Conservation (phyloP, 768 basidiomycete species). For the Tremella yokohamensis region DNA sequence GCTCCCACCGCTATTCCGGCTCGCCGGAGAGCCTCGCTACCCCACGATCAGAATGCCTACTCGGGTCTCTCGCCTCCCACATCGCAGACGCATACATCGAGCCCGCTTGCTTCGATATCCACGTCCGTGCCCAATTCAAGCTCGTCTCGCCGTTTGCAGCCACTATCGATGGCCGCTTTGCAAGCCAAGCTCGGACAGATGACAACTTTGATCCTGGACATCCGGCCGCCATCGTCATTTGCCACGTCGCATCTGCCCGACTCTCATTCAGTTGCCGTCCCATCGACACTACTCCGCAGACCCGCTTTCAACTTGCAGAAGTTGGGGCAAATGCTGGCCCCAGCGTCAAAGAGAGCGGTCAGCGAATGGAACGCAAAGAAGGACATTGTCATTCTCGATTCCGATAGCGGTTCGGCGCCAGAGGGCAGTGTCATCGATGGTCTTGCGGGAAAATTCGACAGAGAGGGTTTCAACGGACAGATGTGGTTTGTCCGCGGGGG, state of each 20-base stretch:
- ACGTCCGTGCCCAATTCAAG: slow-evolving; percentile 14
- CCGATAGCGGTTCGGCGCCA: slow-evolving; percentile 63
- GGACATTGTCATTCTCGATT: slow-evolving; percentile 79
- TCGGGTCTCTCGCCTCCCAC: not conserved
- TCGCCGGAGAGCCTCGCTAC: slow-evolving; percentile 26
- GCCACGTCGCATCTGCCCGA: slow-evolving; percentile 62
- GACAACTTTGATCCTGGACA: slow-evolving; percentile 70
- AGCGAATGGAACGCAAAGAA: slow-evolving; percentile 24
- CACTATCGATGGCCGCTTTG: slow-evolving; percentile 15
- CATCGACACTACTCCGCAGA: slow-evolving; percentile 88
- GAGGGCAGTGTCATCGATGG: slow-evolving; percentile 55
- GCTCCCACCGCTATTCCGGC: slow-evolving; percentile 24
- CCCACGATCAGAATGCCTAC: slow-evolving; percentile 9
- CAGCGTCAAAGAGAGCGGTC: slow-evolving; percentile 44
- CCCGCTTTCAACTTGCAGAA: slow-evolving; percentile 77
- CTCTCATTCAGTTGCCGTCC: slow-evolving; percentile 82
- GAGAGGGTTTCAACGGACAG: slow-evolving; percentile 58
- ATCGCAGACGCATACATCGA: slow-evolving; percentile 14
- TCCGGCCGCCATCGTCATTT: slow-evolving; percentile 76
- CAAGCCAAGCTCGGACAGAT: slow-evolving; percentile 14
- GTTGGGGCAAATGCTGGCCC: slow-evolving; percentile 75
- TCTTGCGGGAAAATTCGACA: slow-evolving; percentile 52
- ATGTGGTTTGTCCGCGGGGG: slow-evolving; percentile 80
- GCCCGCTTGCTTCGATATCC: slow-evolving; percentile 18
- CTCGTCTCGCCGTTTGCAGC: slow-evolving; percentile 19